Base-by-base conservation (phyloP, 371 early-diverging fungal genomes). In the Scutellospora calospora region DNA sequence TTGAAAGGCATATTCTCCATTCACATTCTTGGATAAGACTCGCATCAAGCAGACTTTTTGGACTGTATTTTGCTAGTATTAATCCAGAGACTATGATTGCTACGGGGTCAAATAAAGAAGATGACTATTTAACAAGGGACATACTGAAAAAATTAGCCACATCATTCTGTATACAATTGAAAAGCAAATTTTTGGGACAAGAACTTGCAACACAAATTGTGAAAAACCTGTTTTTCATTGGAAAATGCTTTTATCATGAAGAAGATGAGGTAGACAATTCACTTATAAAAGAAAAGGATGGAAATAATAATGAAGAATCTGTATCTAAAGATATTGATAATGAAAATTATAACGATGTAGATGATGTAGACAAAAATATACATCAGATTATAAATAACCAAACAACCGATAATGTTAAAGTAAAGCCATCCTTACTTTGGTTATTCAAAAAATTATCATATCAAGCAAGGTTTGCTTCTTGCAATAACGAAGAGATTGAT, bases 221-320 rank as follows among this genome's bases (percentile, higher is more conserved):
- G 25, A 97, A 98, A 90, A 98, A 98, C 84, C 80, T 98, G 83
- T 93, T 95, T 85, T 98, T 96, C 85, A 86, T 98, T 54, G 95
- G 93, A 77, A 95, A 94, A 83, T 91, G 93, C 81, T 90, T 97
- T 77, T 89, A 86, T 57, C 83, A 87, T 49, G 83, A 86, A 31
- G 83, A 83, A 1, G 60, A 68, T 41, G 51, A 11, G 20, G 20
- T 29, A 16, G 76, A 73, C 9, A 76, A 83, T 2, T 85, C 77
- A 1, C 80, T 81, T 18, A 83, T 82, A 16, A 87, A 77, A 12
- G 86, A 82, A n/a, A 85, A 79, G 18, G 81, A 79, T 4, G 86
- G 85, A 8, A 88, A 87, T n/a, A 91, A 91, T 27, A 83, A 87
- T 20, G 82, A 74, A n/a, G 83, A 87, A 0, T 84, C 80, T 0